These are phyloP conservation scores for Pleurostoma richardsiae DNA, from an alignment of 2,329 filamentous ascomycete genomes.

Conservation along the genomic window DNA sequence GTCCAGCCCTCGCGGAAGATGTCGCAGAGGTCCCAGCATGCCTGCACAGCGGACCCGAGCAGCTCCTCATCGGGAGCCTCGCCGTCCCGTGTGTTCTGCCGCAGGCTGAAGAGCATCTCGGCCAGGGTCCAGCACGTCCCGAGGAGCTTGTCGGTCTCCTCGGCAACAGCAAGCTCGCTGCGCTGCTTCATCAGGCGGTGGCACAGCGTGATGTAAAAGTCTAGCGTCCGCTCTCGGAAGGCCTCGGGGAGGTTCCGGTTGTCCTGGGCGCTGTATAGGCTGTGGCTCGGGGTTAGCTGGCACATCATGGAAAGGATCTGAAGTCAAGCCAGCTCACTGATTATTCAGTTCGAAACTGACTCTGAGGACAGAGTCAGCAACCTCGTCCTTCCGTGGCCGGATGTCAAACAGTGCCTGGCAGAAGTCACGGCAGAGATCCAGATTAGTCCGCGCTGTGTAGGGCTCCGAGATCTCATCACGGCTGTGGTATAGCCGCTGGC, in stretches of 20 bases:
- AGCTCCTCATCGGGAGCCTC: constrained; percentile 75
- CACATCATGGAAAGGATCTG: background rate
- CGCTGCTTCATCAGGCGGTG: constrained; percentile 96
- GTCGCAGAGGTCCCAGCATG: constrained; percentile 92
- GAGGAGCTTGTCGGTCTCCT: constrained; percentile 79
- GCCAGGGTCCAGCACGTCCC: constrained; percentile 85
- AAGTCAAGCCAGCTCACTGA: constrained; percentile 47
- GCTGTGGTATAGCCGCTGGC: constrained; percentile 81
- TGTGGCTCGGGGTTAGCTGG: constrained; percentile 23
- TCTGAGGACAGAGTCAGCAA: constrained; percentile 77
- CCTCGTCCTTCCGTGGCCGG: constrained; percentile 69
- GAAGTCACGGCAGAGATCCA: constrained; percentile 87
- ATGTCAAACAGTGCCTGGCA: constrained; percentile 89
- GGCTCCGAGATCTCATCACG: constrained; percentile 63
- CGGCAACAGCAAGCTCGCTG: constrained; percentile 67
- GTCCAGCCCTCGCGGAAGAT: constrained; percentile 92
- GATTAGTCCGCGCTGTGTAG: constrained; percentile 66
- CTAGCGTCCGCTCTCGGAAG: constrained; percentile 83
- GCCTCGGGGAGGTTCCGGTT: constrained; percentile 71
- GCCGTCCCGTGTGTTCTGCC: constrained; percentile 73
- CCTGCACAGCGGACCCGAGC: constrained; percentile 80
- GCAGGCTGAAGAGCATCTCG: constrained; percentile 87
- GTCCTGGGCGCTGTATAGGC: constrained; percentile 86
- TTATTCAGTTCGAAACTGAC: constrained; percentile 96
- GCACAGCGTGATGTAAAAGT: constrained; percentile 91